A percentile compares a stretch with the other conserved stretches of the same genome.
These are phyloP conservation scores for Sarocladium brachiariae DNA, from an alignment of 2,329 filamentous ascomycete genomes.

Conservation along the genomic window DNA sequence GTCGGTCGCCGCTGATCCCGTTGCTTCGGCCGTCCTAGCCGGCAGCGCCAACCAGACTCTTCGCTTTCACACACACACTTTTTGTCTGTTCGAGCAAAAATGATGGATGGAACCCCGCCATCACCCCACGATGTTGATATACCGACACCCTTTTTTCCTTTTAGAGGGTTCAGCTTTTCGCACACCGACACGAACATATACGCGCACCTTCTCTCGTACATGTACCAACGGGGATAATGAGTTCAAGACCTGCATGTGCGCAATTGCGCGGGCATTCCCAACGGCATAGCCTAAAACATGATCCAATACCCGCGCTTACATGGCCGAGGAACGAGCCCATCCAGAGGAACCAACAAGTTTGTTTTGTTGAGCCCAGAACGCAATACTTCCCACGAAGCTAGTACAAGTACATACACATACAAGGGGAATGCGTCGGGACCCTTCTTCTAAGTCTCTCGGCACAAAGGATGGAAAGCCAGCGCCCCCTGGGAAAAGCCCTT, in stretches of 20 bases:
- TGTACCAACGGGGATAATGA: too few relatives aligned
- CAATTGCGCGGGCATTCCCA: too few relatives aligned
- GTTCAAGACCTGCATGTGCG: too few relatives aligned
- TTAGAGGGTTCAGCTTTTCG: too few relatives aligned
- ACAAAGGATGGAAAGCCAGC: slow-evolving; percentile 5
- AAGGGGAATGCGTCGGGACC: background rate
- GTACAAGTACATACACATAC: background rate
- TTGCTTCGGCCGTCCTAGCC: slow-evolving; percentile 4
- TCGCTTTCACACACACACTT: background rate
- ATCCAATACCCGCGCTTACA: too few relatives aligned
- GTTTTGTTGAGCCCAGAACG: background rate
- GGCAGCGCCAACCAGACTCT: slow-evolving; percentile 1
- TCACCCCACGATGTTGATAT: slow-evolving; percentile 4
- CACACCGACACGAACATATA: background rate
- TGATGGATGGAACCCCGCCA: slow-evolving; percentile 7
- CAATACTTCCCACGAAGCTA: slow-evolving; percentile 1
- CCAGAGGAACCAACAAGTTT: slow-evolving; percentile 4
- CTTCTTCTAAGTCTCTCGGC: slow-evolving; percentile 2
- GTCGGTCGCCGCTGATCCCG: slow-evolving; percentile 7
- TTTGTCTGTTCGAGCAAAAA: too few relatives aligned
- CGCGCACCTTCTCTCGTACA: too few relatives aligned
- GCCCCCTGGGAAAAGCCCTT: background rate
- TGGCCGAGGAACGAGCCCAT: background rate
- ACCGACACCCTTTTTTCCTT: background rate
- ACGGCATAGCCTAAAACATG: too few relatives aligned